Percentiles rank a stretch among this genome's conserved stretches.
These are phyloP conservation scores for Arthroderma uncinatum DNA, from an alignment of 2,329 filamentous ascomycete species.

Conservation along the genomic window DNA sequence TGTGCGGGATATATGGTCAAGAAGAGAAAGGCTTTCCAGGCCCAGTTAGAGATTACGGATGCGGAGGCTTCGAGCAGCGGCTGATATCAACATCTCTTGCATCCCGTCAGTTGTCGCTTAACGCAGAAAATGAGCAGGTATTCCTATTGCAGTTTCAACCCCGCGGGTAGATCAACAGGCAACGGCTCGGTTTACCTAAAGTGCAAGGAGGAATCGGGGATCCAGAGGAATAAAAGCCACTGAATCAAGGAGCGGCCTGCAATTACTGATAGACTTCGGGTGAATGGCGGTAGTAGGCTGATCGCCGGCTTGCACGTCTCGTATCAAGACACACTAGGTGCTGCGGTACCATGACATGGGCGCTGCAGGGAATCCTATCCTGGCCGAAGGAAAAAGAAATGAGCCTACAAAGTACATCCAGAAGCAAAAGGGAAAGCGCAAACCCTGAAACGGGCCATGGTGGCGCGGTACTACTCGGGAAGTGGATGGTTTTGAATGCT, in stretches of 20 bases:
- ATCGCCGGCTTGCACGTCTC: background rate
- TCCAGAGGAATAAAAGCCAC: constrained; percentile 2
- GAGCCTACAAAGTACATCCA: background rate
- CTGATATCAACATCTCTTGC: constrained; percentile 3
- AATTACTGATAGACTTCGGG: background rate
- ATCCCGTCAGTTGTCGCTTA: background rate
- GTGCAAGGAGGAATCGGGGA: background rate
- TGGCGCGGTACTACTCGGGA: constrained; percentile 5
- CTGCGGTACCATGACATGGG: background rate
- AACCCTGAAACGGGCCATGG: constrained; percentile 1
- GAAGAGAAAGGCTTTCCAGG: background rate
- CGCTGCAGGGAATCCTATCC: background rate
- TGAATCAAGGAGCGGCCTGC: background rate
- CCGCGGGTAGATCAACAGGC: constrained; percentile 2
- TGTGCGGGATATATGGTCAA: background rate
- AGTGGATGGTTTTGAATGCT: constrained; percentile 1
- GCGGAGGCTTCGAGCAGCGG: background rate
- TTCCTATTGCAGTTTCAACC: background rate
- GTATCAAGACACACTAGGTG: constrained; percentile 2
- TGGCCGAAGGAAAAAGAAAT: background rate
- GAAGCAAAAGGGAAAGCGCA: constrained; percentile 1
- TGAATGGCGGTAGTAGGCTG: constrained; percentile 2
- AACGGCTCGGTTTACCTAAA: constrained; percentile 2
- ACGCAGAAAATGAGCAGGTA: background rate
- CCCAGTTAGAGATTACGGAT: background rate